Conservation (phyloP, 1,139 yeast genomes). For the Sporopachydermia cereana region DNA sequence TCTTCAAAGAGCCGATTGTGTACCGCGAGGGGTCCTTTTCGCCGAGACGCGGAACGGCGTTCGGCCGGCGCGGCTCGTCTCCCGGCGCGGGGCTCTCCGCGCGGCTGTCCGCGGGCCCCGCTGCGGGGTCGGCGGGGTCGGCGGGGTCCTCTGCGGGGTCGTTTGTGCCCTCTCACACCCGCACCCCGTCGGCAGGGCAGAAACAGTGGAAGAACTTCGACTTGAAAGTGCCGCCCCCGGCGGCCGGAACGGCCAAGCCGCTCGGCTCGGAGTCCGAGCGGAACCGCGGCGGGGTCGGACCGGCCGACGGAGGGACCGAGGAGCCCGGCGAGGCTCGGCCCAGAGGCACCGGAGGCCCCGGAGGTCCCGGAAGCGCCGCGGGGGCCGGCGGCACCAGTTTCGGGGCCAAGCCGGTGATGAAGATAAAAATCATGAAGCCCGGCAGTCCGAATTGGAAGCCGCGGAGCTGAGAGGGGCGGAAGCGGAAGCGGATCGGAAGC, state of each 20-base stretch:
- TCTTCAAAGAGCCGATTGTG: constrained; percentile 5
- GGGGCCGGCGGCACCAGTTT: not conserved
- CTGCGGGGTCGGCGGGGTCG: not conserved
- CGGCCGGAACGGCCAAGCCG: not conserved
- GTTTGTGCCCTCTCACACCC: not conserved
- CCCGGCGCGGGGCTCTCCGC: too few species aligned
- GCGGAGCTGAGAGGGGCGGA: too few species aligned
- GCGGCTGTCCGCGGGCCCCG: too few species aligned
- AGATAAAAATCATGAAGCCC: constrained; percentile 3
- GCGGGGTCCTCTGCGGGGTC: not conserved
- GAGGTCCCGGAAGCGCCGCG: not conserved
- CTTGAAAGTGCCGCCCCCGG: not conserved
- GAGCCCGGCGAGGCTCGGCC: too few species aligned
- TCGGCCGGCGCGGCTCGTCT: not conserved
- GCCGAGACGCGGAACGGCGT: not conserved
- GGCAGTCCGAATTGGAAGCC: constrained; percentile 2
- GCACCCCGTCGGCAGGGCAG: not conserved
- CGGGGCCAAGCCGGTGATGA: not conserved
- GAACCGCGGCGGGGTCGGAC: not conserved
- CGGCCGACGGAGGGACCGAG: not conserved
- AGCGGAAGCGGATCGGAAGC: too few species aligned
- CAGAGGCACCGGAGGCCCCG: too few species aligned
- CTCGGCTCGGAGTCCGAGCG: not conserved
- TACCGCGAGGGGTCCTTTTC: not conserved
- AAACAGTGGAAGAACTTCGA: constrained; percentile 1